Conservation (phyloP, 2,329 filamentous ascomycete species). For the Alternaria sp. region DNA sequence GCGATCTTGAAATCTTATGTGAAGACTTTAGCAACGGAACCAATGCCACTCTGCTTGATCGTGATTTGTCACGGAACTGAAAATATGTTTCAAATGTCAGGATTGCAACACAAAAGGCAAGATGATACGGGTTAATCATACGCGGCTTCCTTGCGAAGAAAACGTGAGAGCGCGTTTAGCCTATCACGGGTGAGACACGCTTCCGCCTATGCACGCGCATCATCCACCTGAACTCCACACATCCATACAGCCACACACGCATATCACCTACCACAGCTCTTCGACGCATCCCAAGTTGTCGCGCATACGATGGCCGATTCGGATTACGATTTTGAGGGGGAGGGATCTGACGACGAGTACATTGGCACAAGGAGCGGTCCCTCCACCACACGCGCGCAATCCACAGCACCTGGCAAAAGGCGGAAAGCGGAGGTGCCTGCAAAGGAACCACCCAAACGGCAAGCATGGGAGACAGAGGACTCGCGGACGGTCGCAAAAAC, state of each 20-base stretch:
- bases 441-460: constrained; percentile 48
- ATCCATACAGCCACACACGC: background rate
- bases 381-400: constrained; percentile 35
- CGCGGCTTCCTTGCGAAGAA: constrained; percentile 15
- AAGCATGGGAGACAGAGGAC: constrained; percentile 55
- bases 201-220: constrained; percentile 4
- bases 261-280: background rate
- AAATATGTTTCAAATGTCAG: background rate
- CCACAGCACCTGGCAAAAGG: constrained; percentile 25
- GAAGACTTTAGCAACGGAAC: background rate
- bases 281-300: background rate
- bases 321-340: constrained; percentile 72
- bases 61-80: background rate
- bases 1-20: background rate
- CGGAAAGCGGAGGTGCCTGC: constrained; percentile 24
- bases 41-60: background rate
- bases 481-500: constrained; percentile 68
- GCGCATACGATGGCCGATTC: constrained; percentile 69
- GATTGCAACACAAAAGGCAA: background rate
- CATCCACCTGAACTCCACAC: background rate
- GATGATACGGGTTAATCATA: background rate
- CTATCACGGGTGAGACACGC: constrained; percentile 25
- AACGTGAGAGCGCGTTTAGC: constrained; percentile 25
- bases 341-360: constrained; percentile 69
- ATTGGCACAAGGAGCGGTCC: constrained; percentile 47